A percentile compares a stretch with the other conserved stretches of the same genome.
Evolutionary conservation across 2,329 filamentous ascomycete genomes (phyloP).

Genomic region (Aspergillus sp.): DNA sequence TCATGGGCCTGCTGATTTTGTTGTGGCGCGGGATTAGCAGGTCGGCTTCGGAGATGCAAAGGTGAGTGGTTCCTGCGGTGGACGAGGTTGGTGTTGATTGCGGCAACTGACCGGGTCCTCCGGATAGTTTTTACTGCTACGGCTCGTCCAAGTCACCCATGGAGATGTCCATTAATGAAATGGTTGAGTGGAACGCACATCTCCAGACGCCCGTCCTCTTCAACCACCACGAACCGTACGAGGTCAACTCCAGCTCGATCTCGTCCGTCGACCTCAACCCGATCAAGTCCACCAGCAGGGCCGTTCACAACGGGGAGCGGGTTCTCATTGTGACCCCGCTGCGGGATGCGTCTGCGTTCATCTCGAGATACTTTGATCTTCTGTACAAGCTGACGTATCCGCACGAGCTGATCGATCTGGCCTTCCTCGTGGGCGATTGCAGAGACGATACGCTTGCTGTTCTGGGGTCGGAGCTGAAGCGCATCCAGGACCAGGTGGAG

Average conservation of each 20-base stretch:
- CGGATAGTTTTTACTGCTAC: conserved; percentile 97
- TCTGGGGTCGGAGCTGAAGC: conserved; percentile 72
- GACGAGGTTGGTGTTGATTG: conserved; percentile 3
- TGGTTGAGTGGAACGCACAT: conserved; percentile 79
- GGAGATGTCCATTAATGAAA: conserved; percentile 87
- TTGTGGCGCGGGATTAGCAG: conserved; percentile 79
- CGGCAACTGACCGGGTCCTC: too few species aligned
- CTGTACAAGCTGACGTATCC: conserved; percentile 84
- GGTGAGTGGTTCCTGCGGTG: conserved; percentile 45
- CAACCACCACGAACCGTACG: conserved; percentile 84
- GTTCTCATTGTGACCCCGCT: conserved; percentile 88
- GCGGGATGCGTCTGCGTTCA: conserved; percentile 73
- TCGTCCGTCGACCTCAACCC: conserved; percentile 73
- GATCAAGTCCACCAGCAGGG: conserved; percentile 70
- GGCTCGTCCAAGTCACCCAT: conserved; percentile 91
- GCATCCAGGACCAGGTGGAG: conserved; percentile 66
- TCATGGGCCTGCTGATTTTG: conserved; percentile 63
- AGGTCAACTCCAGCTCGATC: conserved; percentile 74
- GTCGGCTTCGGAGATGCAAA: conserved; percentile 81
- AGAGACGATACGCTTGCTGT: conserved; percentile 85
- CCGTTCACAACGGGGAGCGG: conserved; percentile 70
- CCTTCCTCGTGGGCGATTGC: conserved; percentile 87
- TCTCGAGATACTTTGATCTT: conserved; percentile 89
- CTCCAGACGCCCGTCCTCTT: conserved; percentile 88
- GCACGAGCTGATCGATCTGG: conserved; percentile 88